Evolutionary conservation across 768 basidiomycete species (phyloP), one percentile per base, ranked within the genome.

Genomic region (Chiua virens): DNA sequence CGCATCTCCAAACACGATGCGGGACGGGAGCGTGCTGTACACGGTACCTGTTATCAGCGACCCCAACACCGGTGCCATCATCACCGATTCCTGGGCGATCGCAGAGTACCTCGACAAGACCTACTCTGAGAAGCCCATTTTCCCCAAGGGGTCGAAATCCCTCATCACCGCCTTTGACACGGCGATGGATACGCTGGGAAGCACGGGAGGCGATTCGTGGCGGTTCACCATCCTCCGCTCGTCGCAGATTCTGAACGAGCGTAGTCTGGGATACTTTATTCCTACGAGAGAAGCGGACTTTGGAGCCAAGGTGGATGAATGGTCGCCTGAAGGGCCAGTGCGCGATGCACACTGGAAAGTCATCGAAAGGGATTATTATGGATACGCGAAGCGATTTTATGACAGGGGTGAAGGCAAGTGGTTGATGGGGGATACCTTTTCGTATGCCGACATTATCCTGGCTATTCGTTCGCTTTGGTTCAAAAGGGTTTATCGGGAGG

Each of bases 261-360:
- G 50, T 35, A 77, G 75, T 48, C 49, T 54, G 35, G 67, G 60
- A 22, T 73, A 73, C 58, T 81, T 77, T 54, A 56, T 71, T 20
- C 43, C 49, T 18, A 74, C 71, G 5, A 62, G 74, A 34, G 67
- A 71, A 49, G 49, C 15, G 3, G n/a, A 9, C 3, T 63, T 72
- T 41, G 74, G 73, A 7, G 63, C 54, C 38, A 59, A 62, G 15
- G 52, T 82, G 46, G 75, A 78, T 21, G 69, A 76, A 28, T 53
- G 77, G 28, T 62, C 63, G 7, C 72, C 74, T 0, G 65, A 61
- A 40, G 71, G 72, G 4, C 69, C 72, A 13, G 61, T 52, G 42
- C 58, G 69, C 15, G 63, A 63, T 7, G 67, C 47, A 9, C 65
- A 70, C 39, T 73, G 60, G 68, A 40, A 15, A n/a, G 28, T 23